These are phyloP conservation scores for Lachancea cidri DNA, from an alignment of 805 yeast genomes.

Conservation along the genomic window DNA sequence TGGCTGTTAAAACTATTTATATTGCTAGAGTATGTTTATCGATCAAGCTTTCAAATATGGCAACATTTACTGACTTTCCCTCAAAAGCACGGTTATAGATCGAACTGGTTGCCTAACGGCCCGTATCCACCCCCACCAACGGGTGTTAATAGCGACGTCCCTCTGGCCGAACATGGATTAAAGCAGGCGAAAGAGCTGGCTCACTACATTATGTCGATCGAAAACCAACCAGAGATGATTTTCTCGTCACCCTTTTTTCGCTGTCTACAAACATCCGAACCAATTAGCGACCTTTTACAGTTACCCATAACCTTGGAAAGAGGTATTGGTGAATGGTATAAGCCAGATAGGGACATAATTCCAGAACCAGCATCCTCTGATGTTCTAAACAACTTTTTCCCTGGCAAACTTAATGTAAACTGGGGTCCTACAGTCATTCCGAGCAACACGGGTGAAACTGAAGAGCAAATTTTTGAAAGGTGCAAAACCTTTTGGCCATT, in stretches of 20 bases:
- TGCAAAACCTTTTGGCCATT: constrained; percentile 47
- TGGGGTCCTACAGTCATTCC: constrained; percentile 61
- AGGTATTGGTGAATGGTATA: constrained; percentile 93
- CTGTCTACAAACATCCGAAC: constrained; percentile 77
- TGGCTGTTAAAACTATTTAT: constrained; percentile 55
- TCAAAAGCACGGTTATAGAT: constrained; percentile 74
- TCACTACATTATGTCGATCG: constrained; percentile 44
- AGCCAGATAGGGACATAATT: constrained; percentile 57
- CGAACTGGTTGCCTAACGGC: constrained; percentile 68
- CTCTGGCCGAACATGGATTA: constrained; percentile 81
- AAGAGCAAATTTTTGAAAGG: constrained; percentile 61
- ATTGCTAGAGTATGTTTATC: constrained; percentile 47
- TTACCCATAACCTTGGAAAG: constrained; percentile 63
- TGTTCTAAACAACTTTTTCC: constrained; percentile 49
- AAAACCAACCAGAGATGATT: constrained; percentile 63
- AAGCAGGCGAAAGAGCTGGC: constrained; percentile 83
- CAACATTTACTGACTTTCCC: neutral
- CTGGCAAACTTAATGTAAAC: constrained; percentile 37
- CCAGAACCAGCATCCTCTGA: constrained; percentile 63
- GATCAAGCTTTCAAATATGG: neutral
- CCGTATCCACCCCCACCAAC: constrained; percentile 83
- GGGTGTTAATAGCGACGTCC: constrained; percentile 85
- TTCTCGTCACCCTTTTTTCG: constrained; percentile 84
- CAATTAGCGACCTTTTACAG: constrained; percentile 55
- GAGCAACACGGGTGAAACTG: constrained; percentile 65